Conservation (phyloP, 2,329 filamentous ascomycete genomes). For the Ophiostoma tasmaniense region DNA sequence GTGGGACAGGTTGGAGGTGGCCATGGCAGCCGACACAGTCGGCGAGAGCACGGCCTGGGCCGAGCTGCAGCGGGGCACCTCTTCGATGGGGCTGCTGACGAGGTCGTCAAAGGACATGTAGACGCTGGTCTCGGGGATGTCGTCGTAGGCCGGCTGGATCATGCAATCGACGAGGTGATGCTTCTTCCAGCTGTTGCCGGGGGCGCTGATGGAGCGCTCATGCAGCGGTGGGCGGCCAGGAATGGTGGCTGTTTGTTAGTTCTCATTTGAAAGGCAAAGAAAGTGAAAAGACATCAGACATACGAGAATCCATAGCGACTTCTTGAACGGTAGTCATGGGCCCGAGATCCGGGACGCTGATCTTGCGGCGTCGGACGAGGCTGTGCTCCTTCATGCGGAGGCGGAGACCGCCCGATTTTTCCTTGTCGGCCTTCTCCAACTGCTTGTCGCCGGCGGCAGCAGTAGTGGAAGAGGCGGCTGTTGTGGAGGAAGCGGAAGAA, state of each 20-base stretch:
- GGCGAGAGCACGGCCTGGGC: conserved; percentile 20
- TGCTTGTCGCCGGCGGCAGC: conserved; percentile 1
- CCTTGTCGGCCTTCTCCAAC: background rate
- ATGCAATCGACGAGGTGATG: conserved; percentile 34
- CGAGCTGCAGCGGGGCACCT: conserved; percentile 21
- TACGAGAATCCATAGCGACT: conserved; percentile 61
- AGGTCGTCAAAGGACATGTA: conserved; percentile 21
- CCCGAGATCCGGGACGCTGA: conserved; percentile 55
- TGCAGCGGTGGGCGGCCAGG: conserved; percentile 56
- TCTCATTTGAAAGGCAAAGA: conserved; percentile 17
- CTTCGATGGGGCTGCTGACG: conserved; percentile 20
- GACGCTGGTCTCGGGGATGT: conserved; percentile 26
- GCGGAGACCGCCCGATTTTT: conserved; percentile 29
- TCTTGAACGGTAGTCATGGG: conserved; percentile 64
- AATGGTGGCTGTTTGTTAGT: conserved; percentile 48
- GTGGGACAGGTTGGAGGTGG: background rate
- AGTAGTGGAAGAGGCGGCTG: background rate
- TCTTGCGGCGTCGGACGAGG: conserved; percentile 50
- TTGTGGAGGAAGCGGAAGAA: background rate
- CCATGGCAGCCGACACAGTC: conserved; percentile 5
- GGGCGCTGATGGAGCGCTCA: conserved; percentile 56
- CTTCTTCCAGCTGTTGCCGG: conserved; percentile 42
- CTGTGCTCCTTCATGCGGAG: conserved; percentile 49
- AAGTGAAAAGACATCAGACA: conserved; percentile 30
- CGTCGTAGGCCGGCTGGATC: conserved; percentile 27